Base-by-base conservation (phyloP, 441 rosid genomes). In the Jatropha multifida region DNA sequence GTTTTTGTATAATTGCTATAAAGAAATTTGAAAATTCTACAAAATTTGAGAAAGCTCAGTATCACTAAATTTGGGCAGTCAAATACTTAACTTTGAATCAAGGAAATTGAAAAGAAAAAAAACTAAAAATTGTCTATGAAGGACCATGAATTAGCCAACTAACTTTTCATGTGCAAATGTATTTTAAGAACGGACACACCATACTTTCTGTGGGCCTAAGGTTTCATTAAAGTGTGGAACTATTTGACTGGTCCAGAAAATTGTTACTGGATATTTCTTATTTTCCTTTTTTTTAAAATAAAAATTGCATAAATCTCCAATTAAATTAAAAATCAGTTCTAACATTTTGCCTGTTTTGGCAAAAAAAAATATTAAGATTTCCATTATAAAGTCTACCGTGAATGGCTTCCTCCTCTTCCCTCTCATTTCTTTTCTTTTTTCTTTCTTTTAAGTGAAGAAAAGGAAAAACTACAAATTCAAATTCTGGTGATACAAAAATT, bases 111-210 rank as follows among this genome's bases (percentile, higher is more conserved):
- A 42, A 42, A 42, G 0, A 42, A n/a, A 5, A 12, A 5, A 46
- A 60, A 44, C n/a, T 40, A 23, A 62, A 38, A n/a, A 37, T 66
- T 55, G 63, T 58, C 4, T 32, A 68, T 20, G 38, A 69, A 62
- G 48, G 49, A n/a, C 60, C 37, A 32, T 65, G 26, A 55, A 68
- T 49, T 56, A 61, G 74, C 78, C 68, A 59, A 72, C 77, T 18
- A 75, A 70, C 27, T 52, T 15, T 49, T 56, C 83, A 79, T 78
- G 79, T 70, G 82, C 78, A 75, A 64, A 3, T 59, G 69, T 46
- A 12, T 38, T 44, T 61, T 76, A 65, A 78, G 77, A 52, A 75
- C 69, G 80, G 78, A 75, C 71, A 64, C 71, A 54, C 80, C 82
- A 63, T 76, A 17, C 76, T 74, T 61, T 44, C 7, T 56, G 56